A percentile compares a stretch with the other conserved stretches of the same genome.
Evolutionary conservation across 2,329 filamentous ascomycete genomes (phyloP).

Genomic region (Whalleya microplaca): DNA sequence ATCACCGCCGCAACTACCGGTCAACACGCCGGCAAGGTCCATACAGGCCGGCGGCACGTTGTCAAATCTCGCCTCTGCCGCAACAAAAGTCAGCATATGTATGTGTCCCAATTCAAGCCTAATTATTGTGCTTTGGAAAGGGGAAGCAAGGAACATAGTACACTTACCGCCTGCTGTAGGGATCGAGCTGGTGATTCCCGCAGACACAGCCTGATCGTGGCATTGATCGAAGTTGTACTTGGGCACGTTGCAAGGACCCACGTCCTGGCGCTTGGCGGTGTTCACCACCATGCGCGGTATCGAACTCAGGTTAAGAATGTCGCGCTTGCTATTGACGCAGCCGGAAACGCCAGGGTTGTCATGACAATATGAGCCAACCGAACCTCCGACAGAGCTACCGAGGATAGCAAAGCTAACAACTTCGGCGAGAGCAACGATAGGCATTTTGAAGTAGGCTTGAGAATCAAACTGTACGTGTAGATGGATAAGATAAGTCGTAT

Average conservation of each 20-base stretch:
- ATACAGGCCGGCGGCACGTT: not conserved
- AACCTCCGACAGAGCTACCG: too few species aligned
- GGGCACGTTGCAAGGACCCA: not conserved
- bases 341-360: not conserved
- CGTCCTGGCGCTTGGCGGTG: not conserved
- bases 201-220: not conserved
- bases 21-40: not conserved
- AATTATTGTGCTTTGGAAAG: not conserved
- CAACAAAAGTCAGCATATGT: not conserved
- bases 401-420: too few species aligned
- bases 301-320: not conserved
- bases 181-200: not conserved
- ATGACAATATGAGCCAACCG: too few species aligned
- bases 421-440: too few species aligned
- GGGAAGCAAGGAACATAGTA: not conserved
- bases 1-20: not conserved
- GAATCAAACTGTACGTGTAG: not conserved
- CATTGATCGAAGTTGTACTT: not conserved
- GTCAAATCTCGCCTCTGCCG: not conserved
- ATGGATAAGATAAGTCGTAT: not conserved
- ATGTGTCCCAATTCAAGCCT: not conserved
- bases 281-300: not conserved
- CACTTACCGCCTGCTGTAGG: not conserved
- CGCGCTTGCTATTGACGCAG: not conserved
- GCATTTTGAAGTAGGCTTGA: too few species aligned